Percentiles rank a stretch among this genome's conserved stretches.
Conservation (phyloP, 345 rosid species). For the Syzygium aromaticum region DNA sequence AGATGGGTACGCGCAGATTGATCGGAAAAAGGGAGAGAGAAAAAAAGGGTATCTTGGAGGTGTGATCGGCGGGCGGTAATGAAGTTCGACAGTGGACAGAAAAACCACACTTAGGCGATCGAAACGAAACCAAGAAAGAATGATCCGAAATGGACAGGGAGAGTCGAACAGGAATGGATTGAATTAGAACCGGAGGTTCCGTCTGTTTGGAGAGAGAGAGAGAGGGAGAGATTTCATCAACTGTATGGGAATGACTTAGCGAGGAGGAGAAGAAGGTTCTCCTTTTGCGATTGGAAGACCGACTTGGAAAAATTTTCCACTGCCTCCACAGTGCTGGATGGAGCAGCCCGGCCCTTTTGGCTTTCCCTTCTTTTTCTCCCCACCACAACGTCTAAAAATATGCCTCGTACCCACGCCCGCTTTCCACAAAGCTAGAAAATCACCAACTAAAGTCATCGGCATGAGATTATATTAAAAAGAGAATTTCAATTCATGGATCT, state of each 20-base stretch:
- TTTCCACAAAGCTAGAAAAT: not conserved
- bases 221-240: not conserved
- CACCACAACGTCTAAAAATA: not conserved
- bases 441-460: not conserved
- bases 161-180: not conserved
- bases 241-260: not conserved
- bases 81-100: not conserved
- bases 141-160: not conserved
- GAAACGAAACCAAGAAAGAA: not conserved
- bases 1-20: not conserved
- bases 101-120: not conserved
- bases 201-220: conserved; percentile 6
- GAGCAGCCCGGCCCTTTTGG: not conserved
- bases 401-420: not conserved
- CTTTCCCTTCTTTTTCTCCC: not conserved
- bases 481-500: not conserved
- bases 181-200: not conserved
- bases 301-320: not conserved
- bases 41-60: not conserved
- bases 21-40: not conserved
- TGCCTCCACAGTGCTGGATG: not conserved
- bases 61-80: not conserved
- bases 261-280: not conserved
- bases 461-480: not conserved
- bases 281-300: not conserved